Base-by-base conservation (phyloP, 2,329 filamentous ascomycete genomes). In the Torrubiella hemipterigena region DNA sequence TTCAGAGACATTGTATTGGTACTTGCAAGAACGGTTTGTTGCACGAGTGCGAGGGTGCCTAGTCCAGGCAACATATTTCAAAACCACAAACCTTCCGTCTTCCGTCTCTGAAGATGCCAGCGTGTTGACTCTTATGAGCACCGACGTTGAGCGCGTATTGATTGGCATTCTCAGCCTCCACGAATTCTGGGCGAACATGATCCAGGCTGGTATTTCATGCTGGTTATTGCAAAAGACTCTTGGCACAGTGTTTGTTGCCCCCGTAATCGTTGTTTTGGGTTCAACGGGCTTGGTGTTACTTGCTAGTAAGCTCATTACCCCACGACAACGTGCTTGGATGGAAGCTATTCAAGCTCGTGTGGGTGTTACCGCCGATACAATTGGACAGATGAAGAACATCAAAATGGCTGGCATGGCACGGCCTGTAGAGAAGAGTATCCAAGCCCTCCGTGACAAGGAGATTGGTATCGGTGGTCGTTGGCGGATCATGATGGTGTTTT, bases 191-290 rank as follows among this genome's bases (percentile, higher is more conserved):
- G 49, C 46, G 2, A 48, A 41, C 27, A 29, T 47, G 2, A 38
- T 63, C 2, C 52, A 64, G 33, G 52, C 58, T 11, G 49, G 36
- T 7, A 31, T 65, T 13, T 54, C 55, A 1, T 53, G 55, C 24
- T 67, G 51, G 38, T 47, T 67, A 0, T 46, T 68, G 3, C 49
- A 63, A 20, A 39, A 39, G 14, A 51, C 62, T 27, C 40, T 68
- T 6, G 63, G 63, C 1, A 48, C 51, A 2, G 59, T 60, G 0
- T 66, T 61, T 27, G 45, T 54, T 0, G 55, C 58, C 1, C 63
- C 63, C 0, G 49, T 68, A 14, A 52, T 52, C 2, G 49, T 63
- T 4, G 56, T 61, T 1, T 33, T 61, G 10, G 28, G 37, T 2
- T 33, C 39, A 1, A 38, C 34, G 11, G 39, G 42, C 3, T 47